These are phyloP conservation scores for Dendrobium officinale DNA, from an alignment of 106 monocot genomes.

Conservation along the genomic window DNA sequence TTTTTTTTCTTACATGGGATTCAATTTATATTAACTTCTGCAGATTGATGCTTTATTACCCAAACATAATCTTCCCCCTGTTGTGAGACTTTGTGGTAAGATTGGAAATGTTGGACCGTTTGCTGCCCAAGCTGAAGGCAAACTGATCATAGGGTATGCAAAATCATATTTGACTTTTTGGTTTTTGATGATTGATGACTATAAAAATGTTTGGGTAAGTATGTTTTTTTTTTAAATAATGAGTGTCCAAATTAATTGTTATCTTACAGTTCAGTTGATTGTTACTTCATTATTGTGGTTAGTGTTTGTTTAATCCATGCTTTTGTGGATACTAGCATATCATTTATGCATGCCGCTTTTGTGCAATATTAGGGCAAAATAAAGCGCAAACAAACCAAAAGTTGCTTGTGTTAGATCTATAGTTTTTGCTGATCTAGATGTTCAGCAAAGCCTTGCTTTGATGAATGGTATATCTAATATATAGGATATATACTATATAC, in stretches of 20 bases:
- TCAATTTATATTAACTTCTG: constrained; percentile 10
- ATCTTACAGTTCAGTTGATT: not conserved
- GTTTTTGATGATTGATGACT: not conserved
- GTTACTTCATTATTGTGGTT: not conserved
- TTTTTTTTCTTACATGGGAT: not conserved
- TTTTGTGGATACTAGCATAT: not conserved
- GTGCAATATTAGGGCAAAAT: not conserved
- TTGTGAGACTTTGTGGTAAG: constrained; percentile 97
- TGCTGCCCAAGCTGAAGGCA: constrained; percentile 95
- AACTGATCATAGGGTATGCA: constrained; percentile 82
- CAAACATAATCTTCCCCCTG: constrained; percentile 74
- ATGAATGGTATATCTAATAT: too few species aligned
- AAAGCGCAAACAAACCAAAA: not conserved
- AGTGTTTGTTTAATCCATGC: not conserved
- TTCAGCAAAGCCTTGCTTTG: not conserved
- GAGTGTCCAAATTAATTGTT: not conserved
- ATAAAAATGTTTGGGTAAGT: not conserved
- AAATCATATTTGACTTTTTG: not conserved
- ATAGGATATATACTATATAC: too few species aligned
- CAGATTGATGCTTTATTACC: constrained; percentile 84
- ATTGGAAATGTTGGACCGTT: constrained; percentile 93
- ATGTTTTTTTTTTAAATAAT: not conserved
- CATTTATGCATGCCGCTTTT: not conserved
- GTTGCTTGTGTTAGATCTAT: not conserved
- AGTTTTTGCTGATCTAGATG: not conserved